phyloP scores from a whole-genome alignment of 306 rosid species.

The Prunus padus region DNA sequence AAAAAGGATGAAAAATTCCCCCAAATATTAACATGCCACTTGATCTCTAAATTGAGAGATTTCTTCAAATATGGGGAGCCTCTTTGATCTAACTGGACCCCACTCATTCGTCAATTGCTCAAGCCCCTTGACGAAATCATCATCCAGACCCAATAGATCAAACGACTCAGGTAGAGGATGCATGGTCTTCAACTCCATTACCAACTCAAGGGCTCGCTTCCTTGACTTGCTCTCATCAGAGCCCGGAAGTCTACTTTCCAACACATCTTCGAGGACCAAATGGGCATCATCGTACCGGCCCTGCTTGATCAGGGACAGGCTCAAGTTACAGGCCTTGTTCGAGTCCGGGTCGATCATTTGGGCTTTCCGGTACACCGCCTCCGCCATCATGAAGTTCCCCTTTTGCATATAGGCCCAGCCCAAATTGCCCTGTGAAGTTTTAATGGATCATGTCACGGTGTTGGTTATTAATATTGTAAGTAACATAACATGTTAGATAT shows the following conservation, averaged over 20 bases:
- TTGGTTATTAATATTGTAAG: background rate
- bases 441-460: background rate
- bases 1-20: background rate
- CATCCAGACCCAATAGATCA: conserved; percentile 31
- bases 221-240: conserved; percentile 24
- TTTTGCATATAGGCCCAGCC: conserved; percentile 56
- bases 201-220: conserved; percentile 32
- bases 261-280: conserved; percentile 29
- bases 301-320: conserved; percentile 37
- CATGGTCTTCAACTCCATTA: conserved; percentile 21
- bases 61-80: conserved; percentile 53
- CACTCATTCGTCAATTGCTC: conserved; percentile 35
- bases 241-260: conserved; percentile 30
- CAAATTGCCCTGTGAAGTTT: conserved; percentile 33
- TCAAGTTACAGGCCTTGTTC: conserved; percentile 43
- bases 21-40: conserved; percentile 29
- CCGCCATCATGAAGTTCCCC: conserved; percentile 44
- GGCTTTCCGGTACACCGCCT: conserved; percentile 44
- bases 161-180: conserved; percentile 3
- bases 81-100: conserved; percentile 45
- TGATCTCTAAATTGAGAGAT: conserved; percentile 45
- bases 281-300: conserved; percentile 31
- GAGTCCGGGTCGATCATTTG: conserved; percentile 52
- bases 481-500: background rate
- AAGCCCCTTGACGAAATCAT: conserved; percentile 45